Percentiles rank a stretch among this genome's conserved stretches.
phyloP scores from a whole-genome alignment of 208 protist genomes.

The Crithidia expoeki region DNA sequence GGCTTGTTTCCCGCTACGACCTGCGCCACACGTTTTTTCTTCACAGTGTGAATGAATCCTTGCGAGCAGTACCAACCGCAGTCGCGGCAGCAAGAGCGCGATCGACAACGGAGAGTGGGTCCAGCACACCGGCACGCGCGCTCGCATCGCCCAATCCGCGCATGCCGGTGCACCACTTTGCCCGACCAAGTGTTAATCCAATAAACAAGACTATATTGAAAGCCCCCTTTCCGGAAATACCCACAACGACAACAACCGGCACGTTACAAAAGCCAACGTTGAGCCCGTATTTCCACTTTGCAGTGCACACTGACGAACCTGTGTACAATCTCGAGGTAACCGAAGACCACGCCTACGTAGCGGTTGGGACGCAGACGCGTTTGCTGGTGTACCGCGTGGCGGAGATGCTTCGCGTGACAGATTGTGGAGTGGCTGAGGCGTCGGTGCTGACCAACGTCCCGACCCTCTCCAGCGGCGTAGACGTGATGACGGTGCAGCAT shows the following conservation, averaged over 20 bases:
- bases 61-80: neutral
- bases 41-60: neutral
- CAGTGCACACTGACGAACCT: constrained; percentile 19
- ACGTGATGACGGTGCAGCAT: neutral
- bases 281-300: constrained; percentile 22
- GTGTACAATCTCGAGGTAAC: constrained; percentile 33
- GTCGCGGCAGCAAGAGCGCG: neutral
- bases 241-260: neutral
- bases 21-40: constrained; percentile 20
- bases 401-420: constrained; percentile 25
- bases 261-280: too few species aligned
- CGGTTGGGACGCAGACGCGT: constrained; percentile 31
- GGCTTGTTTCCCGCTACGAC: constrained; percentile 30
- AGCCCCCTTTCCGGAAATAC: neutral
- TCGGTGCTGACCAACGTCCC: neutral
- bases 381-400: constrained; percentile 31
- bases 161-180: constrained; percentile 25
- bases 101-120: neutral
- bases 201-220: neutral
- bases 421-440: neutral
- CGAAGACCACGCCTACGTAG: constrained; percentile 26
- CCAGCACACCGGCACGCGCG: neutral
- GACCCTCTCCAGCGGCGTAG: neutral
- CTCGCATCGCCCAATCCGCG: constrained; percentile 3
- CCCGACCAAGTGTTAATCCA: neutral